Percentiles rank a stretch among this genome's conserved stretches.
Evolutionary conservation across 2,329 filamentous ascomycete species (phyloP).

Genomic region (Chaetomiaceae sp.): DNA sequence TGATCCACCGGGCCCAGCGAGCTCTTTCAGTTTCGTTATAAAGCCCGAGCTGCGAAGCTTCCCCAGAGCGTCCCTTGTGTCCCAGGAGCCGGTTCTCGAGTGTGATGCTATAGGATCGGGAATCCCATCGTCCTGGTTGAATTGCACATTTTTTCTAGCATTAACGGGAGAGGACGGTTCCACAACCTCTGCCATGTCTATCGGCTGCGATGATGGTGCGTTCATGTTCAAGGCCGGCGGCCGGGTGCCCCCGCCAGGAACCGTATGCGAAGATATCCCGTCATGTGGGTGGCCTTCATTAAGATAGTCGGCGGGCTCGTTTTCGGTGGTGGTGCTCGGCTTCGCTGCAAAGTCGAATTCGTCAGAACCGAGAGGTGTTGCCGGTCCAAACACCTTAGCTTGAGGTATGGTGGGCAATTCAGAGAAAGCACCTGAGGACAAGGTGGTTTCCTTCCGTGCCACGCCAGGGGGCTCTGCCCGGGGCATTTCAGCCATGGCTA

Average conservation of each 20-base stretch:
- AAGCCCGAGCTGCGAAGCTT: slow-evolving; percentile 62
- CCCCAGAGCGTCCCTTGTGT: slow-evolving; percentile 56
- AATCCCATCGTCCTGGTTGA: slow-evolving; percentile 54
- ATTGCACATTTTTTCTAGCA: slow-evolving; percentile 69
- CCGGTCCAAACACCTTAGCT: slow-evolving; percentile 19
- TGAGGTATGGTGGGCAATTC: slow-evolving; percentile 27
- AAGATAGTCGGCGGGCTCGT: slow-evolving; percentile 37
- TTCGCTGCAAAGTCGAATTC: slow-evolving; percentile 28
- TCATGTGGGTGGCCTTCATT: slow-evolving; percentile 36
- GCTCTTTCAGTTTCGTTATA: slow-evolving; percentile 73
- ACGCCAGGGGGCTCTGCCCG: slow-evolving; percentile 13
- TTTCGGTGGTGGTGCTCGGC: slow-evolving; percentile 15
- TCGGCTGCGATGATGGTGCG: slow-evolving; percentile 14
- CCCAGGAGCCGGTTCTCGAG: slow-evolving; percentile 61
- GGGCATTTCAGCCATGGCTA: slow-evolving; percentile 23
- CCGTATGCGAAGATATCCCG: slow-evolving; percentile 27
- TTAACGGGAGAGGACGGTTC: slow-evolving; percentile 35
- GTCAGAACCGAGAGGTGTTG: slow-evolving; percentile 26
- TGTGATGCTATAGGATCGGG: slow-evolving; percentile 47
- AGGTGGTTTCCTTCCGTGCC: slow-evolving; percentile 18
- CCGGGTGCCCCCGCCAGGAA: slow-evolving; percentile 4
- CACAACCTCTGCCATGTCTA: slow-evolving; percentile 25
- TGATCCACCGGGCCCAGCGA: slow-evolving; percentile 52
- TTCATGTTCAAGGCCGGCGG: slow-evolving; percentile 22
- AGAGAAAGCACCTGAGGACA: slow-evolving; percentile 23